phyloP scores from a whole-genome alignment of 495 filamentous ascomycete genomes.

The Podospora pseudocomata region DNA sequence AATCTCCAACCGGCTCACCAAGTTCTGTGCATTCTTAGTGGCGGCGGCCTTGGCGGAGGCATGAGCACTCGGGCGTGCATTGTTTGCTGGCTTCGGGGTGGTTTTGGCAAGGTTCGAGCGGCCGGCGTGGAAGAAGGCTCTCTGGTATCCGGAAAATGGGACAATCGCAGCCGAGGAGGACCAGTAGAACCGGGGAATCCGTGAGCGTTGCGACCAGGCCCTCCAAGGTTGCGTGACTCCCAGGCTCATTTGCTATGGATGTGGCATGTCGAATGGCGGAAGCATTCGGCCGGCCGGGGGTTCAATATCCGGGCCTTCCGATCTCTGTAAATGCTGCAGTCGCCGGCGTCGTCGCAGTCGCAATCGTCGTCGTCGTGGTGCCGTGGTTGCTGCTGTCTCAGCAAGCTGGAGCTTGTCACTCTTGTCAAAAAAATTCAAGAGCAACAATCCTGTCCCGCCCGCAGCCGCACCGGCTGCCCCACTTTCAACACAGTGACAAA shows the following conservation, averaged over 20 bases:
- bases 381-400: not conserved
- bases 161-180: not conserved
- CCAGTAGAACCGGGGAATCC: not conserved
- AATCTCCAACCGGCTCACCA: not conserved
- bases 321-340: not conserved
- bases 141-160: not conserved
- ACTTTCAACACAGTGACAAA: not conserved
- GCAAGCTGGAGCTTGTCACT: not conserved
- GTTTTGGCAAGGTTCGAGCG: not conserved
- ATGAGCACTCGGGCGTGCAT: not conserved
- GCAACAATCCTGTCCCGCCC: not conserved
- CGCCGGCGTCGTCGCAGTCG: not conserved
- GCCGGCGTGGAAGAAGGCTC: not conserved
- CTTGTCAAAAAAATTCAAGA: not conserved
- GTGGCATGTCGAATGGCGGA: conserved; percentile 10
- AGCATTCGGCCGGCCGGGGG: conserved; percentile 1
- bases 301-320: not conserved
- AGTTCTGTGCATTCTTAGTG: not conserved
- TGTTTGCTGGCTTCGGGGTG: not conserved
- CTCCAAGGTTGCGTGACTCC: conserved; percentile 12
- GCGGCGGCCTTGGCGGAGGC: not conserved
- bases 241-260: conserved; percentile 13
- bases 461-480: not conserved
- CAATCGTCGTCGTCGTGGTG: not conserved
- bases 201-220: conserved; percentile 2